Evolutionary conservation across 2,329 filamentous ascomycete species (phyloP), one percentile per base, ranked within the genome.

Genomic region (Hymenoscyphus fraxineus): DNA sequence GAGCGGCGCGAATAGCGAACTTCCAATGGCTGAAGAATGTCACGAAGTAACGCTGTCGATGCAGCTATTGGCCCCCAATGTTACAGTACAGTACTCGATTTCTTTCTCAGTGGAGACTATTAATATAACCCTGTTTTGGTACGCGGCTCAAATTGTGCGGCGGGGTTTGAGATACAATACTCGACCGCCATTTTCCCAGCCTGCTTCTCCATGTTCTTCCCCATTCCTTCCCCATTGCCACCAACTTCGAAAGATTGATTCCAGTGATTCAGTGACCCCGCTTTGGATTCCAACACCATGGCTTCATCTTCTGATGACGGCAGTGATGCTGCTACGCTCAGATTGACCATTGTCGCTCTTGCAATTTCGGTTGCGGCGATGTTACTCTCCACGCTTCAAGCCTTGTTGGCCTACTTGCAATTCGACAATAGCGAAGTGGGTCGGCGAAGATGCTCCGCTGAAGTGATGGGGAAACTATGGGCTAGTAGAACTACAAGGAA

Each of bases 341-440:
- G 19, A 40, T 56, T 61, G 32, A 61, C 59, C 5, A 13, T 55
- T 3, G 47, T 47, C 6, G 59, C 59, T 38, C 59, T 61, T 31
- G 44, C 47, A 13, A 35, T 61, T 31, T 61, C 59, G 15, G 55
- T 55, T 31, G 59, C 47, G 19, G 59, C 59, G 6, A 61, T 61
- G 13, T 27, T 61, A 9, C 47, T 61, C 32, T 61, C 59, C 13
- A 55, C 47, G n/a, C 44, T 61, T n/a, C 59, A 61, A 56, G 59
- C 59, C n/a, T 40, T 61, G 32, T 44, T 61, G 10, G 59, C 59
- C 7, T 61, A 61, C n/a, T 61, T 61, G 15, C 44, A 55, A 19
- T 61, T 61, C 15, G 59, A 61, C 47, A 61, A 61, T 31, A 61
- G 59, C 31, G 59, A 61, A 41, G 38, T 61, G 10, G 59, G 59